phyloP scores from a whole-genome alignment of 805 yeast species.

The Suhomyces canberraensis region DNA sequence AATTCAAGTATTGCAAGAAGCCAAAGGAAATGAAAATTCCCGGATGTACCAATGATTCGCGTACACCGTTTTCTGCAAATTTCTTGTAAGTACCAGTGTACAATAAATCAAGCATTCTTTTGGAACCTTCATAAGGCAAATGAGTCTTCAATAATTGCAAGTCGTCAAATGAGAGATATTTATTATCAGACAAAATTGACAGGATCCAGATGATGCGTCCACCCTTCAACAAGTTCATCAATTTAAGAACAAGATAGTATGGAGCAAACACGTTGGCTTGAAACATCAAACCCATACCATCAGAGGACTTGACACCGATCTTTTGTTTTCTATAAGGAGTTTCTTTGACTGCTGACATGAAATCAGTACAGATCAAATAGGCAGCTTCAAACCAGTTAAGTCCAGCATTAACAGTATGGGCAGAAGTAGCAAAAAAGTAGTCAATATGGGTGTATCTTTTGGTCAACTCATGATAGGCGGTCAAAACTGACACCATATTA shows the following conservation, averaged over 20 bases:
- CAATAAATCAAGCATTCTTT: conserved; percentile 76
- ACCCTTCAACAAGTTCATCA: conserved; percentile 56
- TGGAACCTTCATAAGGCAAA: conserved; percentile 88
- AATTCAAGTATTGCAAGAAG: conserved; percentile 69
- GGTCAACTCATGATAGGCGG: conserved; percentile 67
- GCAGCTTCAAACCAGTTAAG: conserved; percentile 82
- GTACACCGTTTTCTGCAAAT: conserved; percentile 46
- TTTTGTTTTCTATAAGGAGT: conserved; percentile 85
- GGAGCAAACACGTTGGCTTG: conserved; percentile 98
- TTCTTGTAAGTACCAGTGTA: conserved; percentile 67
- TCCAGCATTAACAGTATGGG: conserved; percentile 83
- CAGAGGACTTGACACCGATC: conserved; percentile 70
- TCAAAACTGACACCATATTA: conserved; percentile 78
- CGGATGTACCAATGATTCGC: conserved; percentile 83
- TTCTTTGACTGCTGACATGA: conserved; percentile 79
- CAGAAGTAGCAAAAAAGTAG: conserved; percentile 82
- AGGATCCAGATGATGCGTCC: conserved; percentile 86
- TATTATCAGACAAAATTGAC: conserved; percentile 75
- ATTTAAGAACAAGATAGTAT: conserved; percentile 71
- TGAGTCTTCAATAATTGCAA: conserved; percentile 62
- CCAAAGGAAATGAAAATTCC: conserved; percentile 89
- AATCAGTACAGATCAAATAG: conserved; percentile 60
- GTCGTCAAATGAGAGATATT: conserved; percentile 70
- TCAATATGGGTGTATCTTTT: conserved; percentile 67
- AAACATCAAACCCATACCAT: conserved; percentile 82